Evolutionary conservation across 2,329 filamentous ascomycete genomes (phyloP).

Genomic region (Aspergillus chevalieri): DNA sequence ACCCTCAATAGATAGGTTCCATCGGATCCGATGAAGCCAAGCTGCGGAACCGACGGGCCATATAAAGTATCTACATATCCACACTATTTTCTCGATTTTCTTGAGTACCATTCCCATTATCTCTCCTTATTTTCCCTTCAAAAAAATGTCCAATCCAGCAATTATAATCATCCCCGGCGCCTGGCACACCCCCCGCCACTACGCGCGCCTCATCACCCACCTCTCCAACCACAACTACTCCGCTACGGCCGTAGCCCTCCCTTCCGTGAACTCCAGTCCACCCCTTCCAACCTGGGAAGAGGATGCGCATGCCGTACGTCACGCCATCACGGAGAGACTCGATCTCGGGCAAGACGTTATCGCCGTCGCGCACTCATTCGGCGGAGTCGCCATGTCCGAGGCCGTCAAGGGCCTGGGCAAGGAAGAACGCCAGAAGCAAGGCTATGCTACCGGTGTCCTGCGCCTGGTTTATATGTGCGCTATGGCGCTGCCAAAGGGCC

Average conservation of each 20-base stretch:
- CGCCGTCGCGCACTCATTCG: conserved; percentile 27
- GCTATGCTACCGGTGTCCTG: conserved; percentile 11
- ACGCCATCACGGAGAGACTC: conserved; percentile 14
- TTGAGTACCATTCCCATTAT: no score
- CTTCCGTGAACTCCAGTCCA: conserved; percentile 20
- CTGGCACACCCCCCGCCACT: conserved; percentile 23
- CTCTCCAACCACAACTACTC: conserved; percentile 15
- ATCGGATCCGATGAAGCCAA: no score
- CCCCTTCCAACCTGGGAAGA: conserved; percentile 19
- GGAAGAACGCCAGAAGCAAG: conserved; percentile 12
- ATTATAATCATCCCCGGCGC: conserved; percentile 26
- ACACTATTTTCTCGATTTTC: no score
- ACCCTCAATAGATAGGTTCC: no score
- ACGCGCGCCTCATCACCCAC: conserved; percentile 14
- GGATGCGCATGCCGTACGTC: conserved; percentile 20
- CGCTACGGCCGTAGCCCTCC: conserved; percentile 16
- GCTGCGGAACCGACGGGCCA: no score
- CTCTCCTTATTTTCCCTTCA: background rate
- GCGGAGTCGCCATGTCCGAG: conserved; percentile 26
- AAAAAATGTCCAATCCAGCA: conserved; percentile 16
- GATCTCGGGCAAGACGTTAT: conserved; percentile 25
- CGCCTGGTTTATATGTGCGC: conserved; percentile 24
- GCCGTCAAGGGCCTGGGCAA: conserved; percentile 24
- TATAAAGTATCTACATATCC: no score
- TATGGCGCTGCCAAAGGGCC: conserved; percentile 19